Evolutionary conservation across 2,329 filamentous ascomycete species (phyloP).

Genomic region (Aspergillus pseudoviridinutans): DNA sequence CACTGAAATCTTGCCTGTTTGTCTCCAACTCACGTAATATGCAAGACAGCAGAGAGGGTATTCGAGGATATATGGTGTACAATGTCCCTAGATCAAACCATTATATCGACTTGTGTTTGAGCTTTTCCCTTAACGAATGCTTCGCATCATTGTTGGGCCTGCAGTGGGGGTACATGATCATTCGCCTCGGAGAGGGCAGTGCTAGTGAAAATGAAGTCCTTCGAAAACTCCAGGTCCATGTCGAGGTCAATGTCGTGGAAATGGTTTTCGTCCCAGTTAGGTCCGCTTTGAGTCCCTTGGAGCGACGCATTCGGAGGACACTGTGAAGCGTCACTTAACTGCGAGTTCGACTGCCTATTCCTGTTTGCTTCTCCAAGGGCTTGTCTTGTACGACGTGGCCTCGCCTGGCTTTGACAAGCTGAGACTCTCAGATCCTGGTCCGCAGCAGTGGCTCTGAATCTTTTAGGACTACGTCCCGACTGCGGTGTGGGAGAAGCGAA

Average conservation of each 20-base stretch:
- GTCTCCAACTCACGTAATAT: neutral
- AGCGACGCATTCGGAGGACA: constrained; percentile 6
- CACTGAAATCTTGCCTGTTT: neutral
- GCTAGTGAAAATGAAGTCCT: constrained; percentile 33
- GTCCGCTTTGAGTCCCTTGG: constrained; percentile 7
- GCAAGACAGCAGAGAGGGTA: neutral
- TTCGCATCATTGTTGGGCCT: neutral
- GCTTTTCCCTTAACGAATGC: neutral
- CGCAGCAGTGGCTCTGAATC: constrained; percentile 17
- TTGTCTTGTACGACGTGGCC: constrained; percentile 13
- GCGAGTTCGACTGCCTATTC: constrained; percentile 25
- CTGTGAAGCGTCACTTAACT: constrained; percentile 10
- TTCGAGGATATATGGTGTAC: neutral
- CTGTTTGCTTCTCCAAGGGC: constrained; percentile 21
- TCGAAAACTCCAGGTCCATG: constrained; percentile 34
- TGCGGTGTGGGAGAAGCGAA: constrained; percentile 19
- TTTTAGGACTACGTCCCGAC: constrained; percentile 24
- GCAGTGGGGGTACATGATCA: constrained; percentile 6
- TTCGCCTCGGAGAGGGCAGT: constrained; percentile 25
- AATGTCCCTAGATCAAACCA: neutral
- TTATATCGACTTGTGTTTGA: neutral
- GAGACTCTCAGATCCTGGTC: constrained; percentile 7
- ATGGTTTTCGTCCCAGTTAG: constrained; percentile 16
- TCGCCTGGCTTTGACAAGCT: constrained; percentile 1
- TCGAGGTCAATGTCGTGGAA: constrained; percentile 29